A percentile compares a stretch with the other conserved stretches of the same genome.
Evolutionary conservation across 2,329 filamentous ascomycete species (phyloP).

Genomic region (Beauveria sp.): DNA sequence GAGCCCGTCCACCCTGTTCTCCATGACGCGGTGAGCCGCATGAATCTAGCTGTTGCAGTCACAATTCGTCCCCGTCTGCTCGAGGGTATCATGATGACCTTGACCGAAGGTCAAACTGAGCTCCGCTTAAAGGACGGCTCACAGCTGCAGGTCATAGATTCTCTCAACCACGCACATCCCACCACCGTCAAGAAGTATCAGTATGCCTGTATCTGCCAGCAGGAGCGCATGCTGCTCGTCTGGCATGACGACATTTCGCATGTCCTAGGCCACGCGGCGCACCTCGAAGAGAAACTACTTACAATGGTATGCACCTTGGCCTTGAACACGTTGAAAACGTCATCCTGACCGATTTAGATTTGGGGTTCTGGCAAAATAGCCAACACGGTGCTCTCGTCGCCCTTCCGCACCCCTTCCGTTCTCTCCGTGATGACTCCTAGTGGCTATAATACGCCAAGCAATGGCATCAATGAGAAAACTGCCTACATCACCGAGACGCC

Average conservation of each 20-base stretch:
- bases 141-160: conserved; percentile 37
- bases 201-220: conserved; percentile 34
- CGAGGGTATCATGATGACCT: conserved; percentile 33
- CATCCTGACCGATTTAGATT: conserved; percentile 13
- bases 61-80: conserved; percentile 42
- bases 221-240: conserved; percentile 33
- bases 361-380: conserved; percentile 6
- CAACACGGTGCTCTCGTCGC: background rate
- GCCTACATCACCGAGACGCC: conserved; percentile 5
- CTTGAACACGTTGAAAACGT: conserved; percentile 11
- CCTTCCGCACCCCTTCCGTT: conserved; percentile 1
- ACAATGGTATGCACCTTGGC: conserved; percentile 22
- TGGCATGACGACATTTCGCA: conserved; percentile 35
- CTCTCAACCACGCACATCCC: conserved; percentile 28
- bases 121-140: conserved; percentile 33
- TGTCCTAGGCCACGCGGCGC: conserved; percentile 30
- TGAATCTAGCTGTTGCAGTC: conserved; percentile 38
- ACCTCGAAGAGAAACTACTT: conserved; percentile 26
- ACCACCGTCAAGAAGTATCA: conserved; percentile 34
- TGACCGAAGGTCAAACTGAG: conserved; percentile 33
- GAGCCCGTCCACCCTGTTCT: conserved; percentile 29
- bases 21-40: conserved; percentile 32
- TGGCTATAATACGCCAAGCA: conserved; percentile 5
- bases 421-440: background rate
- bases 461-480: conserved; percentile 13